Percentiles rank a stretch among this genome's conserved stretches.
Conservation (phyloP, 805 yeast species). For the Dipodascus albidus region DNA sequence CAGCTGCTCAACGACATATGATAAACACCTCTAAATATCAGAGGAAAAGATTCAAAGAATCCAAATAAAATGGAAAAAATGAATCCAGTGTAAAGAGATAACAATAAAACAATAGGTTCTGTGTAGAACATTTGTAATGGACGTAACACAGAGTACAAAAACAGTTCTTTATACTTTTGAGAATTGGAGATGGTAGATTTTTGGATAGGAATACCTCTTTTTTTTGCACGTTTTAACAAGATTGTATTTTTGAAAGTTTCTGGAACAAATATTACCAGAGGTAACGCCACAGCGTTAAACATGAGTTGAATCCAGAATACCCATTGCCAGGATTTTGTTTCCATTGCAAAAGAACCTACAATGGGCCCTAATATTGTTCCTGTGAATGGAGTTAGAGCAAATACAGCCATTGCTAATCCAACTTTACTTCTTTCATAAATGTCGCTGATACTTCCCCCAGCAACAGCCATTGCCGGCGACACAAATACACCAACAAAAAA, state of each 20-base stretch:
- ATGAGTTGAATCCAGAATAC: conserved; percentile 35
- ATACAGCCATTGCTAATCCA: conserved; percentile 64
- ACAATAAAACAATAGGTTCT: conserved; percentile 40
- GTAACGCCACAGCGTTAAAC: neutral
- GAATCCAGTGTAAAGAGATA: conserved; percentile 45
- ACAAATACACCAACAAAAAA: conserved; percentile 68
- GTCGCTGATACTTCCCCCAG: conserved; percentile 76
- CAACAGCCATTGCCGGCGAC: conserved; percentile 74
- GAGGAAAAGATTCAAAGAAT: conserved; percentile 50
- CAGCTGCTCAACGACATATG: conserved; percentile 37
- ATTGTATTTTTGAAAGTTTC: conserved; percentile 80
- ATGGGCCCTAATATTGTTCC: conserved; percentile 45
- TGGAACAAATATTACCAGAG: conserved; percentile 34
- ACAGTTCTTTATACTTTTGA: conserved; percentile 19
- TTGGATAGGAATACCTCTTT: conserved; percentile 38
- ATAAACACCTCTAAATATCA: conserved; percentile 39
- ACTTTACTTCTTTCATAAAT: conserved; percentile 55
- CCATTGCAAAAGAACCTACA: conserved; percentile 52
- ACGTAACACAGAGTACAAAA: neutral
- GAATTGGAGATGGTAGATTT: conserved; percentile 32
- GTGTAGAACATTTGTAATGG: conserved; percentile 28
- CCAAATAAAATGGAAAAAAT: conserved; percentile 46
- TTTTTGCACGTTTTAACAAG: conserved; percentile 51
- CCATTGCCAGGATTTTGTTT: conserved; percentile 50
- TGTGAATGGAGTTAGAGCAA: conserved; percentile 60